Evolutionary conservation across 2,329 filamentous ascomycete species (phyloP), one percentile per base, ranked within the genome.

Genomic region (Chrysosporium queenslandicum): DNA sequence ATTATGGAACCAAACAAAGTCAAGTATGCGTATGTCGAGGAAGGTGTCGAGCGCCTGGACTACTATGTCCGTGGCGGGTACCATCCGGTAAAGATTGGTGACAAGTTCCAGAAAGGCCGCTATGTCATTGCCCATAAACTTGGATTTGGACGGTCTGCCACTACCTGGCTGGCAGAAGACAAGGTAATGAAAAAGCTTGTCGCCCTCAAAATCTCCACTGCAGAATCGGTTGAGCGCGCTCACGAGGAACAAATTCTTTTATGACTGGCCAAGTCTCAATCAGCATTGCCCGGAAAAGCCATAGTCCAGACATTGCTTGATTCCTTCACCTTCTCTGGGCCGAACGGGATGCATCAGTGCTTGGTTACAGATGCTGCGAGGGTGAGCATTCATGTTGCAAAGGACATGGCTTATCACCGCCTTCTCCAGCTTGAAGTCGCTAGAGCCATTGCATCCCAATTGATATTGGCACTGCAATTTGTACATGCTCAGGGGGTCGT

Each of bases 401-500:
- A 59, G 46, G 58, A 60, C 3, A 43, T 42, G 21, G 14, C 57
- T n/a, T 58, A 53, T 54, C 53, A 57, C 52, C 54, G 36, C 16
- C 50, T 55, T 47, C 37, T 55, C 12, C 48, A 50, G 32, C 55
- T 56, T 40, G 39, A 42, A 51, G 57, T 56, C 2, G 59, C 59
- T 27, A 53, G 60, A 16, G 55, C 57, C 18, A 34, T 64, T 16
- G 53, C 58, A 4, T 56, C 56, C 18, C 57, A 61, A 49, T 59
- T 62, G 23, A 50, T 52, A 16, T 54, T 53, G 14, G 59, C 39
- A 20, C 36, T 61, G 21, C 40, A 46, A 21, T 42, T 42, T 55
- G 53, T 63, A 2, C 62, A 65, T 56, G 54, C 57, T 27, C 50
- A 60, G 55, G 62, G 58, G 1, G 57, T 60, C 39, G 59, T 62